These are phyloP conservation scores for Raffaelea albimanens DNA, from an alignment of 2,329 filamentous ascomycete genomes.

Conservation along the genomic window DNA sequence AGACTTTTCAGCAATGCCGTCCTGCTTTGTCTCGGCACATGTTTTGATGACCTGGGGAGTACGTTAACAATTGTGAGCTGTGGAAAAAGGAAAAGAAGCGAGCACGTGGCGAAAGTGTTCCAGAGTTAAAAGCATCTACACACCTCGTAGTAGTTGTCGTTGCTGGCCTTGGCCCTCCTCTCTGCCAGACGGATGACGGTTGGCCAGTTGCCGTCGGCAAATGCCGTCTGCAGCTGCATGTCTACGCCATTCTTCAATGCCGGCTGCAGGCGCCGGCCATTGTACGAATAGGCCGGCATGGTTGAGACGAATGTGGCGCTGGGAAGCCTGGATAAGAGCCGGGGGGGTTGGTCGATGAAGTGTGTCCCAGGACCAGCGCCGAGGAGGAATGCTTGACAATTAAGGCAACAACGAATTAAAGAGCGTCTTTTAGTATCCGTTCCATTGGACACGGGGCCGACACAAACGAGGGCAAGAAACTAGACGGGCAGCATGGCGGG, in stretches of 20 bases:
- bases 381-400: too few relatives aligned
- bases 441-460: too few relatives aligned
- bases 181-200: constrained; percentile 41
- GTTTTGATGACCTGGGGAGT: constrained; percentile 32
- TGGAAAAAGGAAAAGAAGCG: neutral
- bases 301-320: too few relatives aligned
- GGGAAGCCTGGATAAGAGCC: too few relatives aligned
- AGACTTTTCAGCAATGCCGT: constrained; percentile 36
- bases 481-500: too few relatives aligned
- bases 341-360: too few relatives aligned
- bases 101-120: too few relatives aligned
- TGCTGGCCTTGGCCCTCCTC: constrained; percentile 36
- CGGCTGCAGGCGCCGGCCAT: constrained; percentile 19
- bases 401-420: too few relatives aligned
- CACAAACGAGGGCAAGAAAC: too few relatives aligned
- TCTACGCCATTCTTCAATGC: constrained; percentile 41
- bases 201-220: constrained; percentile 44
- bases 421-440: too few relatives aligned
- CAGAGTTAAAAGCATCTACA: too few relatives aligned
- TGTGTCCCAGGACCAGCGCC: too few relatives aligned
- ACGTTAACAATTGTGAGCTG: neutral
- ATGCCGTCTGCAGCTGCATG: constrained; percentile 45
- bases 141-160: constrained; percentile 49
- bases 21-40: constrained; percentile 42
- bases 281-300: neutral